phyloP scores from a whole-genome alignment of 1,284 basidiomycete species.

The Trametes pubescens region DNA sequence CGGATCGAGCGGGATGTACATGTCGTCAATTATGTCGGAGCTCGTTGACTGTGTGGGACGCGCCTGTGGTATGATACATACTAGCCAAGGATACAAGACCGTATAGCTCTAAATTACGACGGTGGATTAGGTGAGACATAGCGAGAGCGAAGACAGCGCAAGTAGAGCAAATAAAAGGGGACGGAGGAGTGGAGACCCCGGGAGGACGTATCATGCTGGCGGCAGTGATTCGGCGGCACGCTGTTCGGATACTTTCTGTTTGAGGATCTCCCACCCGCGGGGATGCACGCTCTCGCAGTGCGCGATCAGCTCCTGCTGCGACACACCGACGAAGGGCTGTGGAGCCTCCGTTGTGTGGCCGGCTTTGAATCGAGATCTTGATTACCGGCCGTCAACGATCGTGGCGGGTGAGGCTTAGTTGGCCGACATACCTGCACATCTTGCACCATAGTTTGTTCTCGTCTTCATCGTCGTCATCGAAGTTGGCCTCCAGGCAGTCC shows the following conservation, averaged over 20 bases:
- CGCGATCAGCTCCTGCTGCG: conserved; percentile 41
- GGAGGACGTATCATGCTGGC: background rate
- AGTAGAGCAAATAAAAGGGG: background rate
- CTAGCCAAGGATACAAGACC: conserved; percentile 4
- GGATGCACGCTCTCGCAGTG: conserved; percentile 39
- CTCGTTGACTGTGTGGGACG: background rate
- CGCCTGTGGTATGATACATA: conserved; percentile 11
- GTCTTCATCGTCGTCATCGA: conserved; percentile 50
- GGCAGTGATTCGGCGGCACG: conserved; percentile 17
- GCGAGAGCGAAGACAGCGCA: background rate
- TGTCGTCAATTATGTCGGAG: background rate
- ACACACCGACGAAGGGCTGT: conserved; percentile 42
- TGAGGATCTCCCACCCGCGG: conserved; percentile 35
- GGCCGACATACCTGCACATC: conserved; percentile 58
- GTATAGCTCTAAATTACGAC: conserved; percentile 3
- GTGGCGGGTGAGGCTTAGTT: background rate
- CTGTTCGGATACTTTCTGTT: conserved; percentile 23
- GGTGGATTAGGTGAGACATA: background rate
- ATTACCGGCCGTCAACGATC: background rate
- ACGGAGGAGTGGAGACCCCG: background rate
- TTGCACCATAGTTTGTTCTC: conserved; percentile 48
- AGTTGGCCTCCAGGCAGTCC: conserved; percentile 56
- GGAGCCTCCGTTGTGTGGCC: conserved; percentile 42
- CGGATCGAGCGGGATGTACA: background rate
- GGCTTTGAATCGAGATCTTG: conserved; percentile 44